phyloP scores from a whole-genome alignment of 2,329 filamentous ascomycete genomes.

The Akanthomyces uredinophilus region DNA sequence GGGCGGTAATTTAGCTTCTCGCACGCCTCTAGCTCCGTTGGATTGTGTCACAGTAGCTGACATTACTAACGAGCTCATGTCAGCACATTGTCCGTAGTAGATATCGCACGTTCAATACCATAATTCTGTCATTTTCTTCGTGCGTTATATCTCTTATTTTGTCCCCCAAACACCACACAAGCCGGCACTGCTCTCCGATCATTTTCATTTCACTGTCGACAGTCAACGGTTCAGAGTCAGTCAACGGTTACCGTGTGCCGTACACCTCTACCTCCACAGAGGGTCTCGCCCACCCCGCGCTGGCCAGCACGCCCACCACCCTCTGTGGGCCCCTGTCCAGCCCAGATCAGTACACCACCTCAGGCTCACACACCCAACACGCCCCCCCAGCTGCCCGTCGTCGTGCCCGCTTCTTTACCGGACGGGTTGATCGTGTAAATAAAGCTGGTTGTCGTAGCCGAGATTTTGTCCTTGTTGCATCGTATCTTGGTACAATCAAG shows the following conservation, averaged over 20 bases:
- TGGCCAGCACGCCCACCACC: not conserved
- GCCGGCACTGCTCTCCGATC: no score
- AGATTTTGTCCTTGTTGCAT: no score
- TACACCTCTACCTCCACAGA: conserved; percentile 6
- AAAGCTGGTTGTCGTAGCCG: no score
- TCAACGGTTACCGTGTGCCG: no score
- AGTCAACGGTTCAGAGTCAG: no score
- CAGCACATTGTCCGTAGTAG: not conserved
- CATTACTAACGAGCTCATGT: not conserved
- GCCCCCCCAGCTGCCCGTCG: not conserved
- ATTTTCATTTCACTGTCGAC: no score
- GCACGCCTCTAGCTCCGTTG: conserved; percentile 6
- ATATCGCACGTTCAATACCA: not conserved
- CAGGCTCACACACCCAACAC: not conserved
- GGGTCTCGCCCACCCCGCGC: not conserved
- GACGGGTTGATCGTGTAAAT: no score
- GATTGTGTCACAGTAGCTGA: not conserved
- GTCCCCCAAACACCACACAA: no score
- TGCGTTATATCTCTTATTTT: no score
- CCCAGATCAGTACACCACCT: not conserved
- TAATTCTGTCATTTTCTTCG: not conserved
- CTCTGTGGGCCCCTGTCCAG: conserved; percentile 7
- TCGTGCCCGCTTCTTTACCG: not conserved
- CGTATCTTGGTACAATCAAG: no score
- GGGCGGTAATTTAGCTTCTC: no score